Base-by-base conservation (phyloP, 75 land plant species). In the Isoetes taiwanensis region DNA sequence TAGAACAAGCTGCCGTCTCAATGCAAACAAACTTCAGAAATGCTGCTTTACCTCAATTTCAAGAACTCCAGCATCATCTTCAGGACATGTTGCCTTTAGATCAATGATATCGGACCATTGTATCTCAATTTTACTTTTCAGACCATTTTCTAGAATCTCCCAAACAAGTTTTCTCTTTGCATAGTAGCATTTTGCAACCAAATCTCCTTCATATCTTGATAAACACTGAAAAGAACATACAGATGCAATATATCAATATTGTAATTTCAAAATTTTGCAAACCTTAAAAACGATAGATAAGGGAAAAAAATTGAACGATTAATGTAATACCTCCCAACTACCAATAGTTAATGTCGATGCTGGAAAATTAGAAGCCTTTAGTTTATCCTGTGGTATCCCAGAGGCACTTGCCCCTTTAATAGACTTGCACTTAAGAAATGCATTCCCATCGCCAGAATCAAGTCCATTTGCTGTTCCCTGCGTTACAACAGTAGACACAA, bases 21-120 rank as follows among this genome's bases (percentile, higher is more conserved):
- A n/a, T n/a, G n/a, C n/a, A n/a, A n/a, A n/a, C n/a, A n/a, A n/a
- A n/a, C n/a, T n/a, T n/a, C n/a, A n/a, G n/a, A n/a, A n/a, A n/a
- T n/a, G n/a, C n/a, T n/a, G 10, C n/a, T n/a, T 37, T 75, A 94
- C 99, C 82, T 84, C 96, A 19, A 94, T 64, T 41, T 88, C 79
- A 30, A 94, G 68, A 41, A 76, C 71, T 11, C 72, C 84, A 30
- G 78, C 73, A 4, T 56, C 78, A 69, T 77, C 65, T 12, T 82
- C 90, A 4, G 83, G 79, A 53, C 55, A 82, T 2, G 31, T 65
- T 43, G 99, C 99, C 54, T 77, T 88, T 39, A 94, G 19, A 10
- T 76, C 99, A 0, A 75, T 74, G 39, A 93, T 93, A 67, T 93
- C 95, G 21, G 98, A 81, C 98, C 98, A 93, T 34, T 93, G 98